Conservation (phyloP, 495 filamentous ascomycete genomes). For the Xylaria scruposa region DNA sequence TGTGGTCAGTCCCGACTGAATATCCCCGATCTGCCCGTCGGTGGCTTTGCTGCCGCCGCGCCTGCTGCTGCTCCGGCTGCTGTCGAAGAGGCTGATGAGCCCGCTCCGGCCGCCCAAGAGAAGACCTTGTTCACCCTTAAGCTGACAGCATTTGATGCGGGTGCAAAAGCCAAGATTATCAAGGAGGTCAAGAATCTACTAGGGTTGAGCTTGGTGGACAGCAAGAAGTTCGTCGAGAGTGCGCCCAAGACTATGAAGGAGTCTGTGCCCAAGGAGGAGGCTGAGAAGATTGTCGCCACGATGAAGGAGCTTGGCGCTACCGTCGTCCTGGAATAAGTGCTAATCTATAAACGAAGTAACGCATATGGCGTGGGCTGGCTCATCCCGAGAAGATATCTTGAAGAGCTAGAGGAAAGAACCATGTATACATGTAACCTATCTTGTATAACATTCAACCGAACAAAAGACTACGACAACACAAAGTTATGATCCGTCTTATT, state of each 20-base stretch:
- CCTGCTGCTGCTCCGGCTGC: constrained; percentile 63
- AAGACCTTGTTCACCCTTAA: constrained; percentile 98
- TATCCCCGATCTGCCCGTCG: constrained; percentile 96
- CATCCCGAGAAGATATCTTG: constrained; percentile 16
- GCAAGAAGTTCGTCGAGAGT: constrained; percentile 99
- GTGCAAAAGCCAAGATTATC: constrained; percentile 95
- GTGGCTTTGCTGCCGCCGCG: constrained; percentile 69
- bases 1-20: constrained; percentile 83
- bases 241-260: constrained; percentile 99
- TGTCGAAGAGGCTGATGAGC: constrained; percentile 75
- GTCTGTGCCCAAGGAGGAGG: constrained; percentile 95
- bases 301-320: constrained; percentile 91
- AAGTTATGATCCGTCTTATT: neutral
- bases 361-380: constrained; percentile 23
- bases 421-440: constrained; percentile 45
- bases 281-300: constrained; percentile 94
- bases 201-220: constrained; percentile 94
- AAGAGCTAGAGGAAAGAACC: constrained; percentile 19
- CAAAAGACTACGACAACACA: constrained; percentile 30
- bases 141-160: constrained; percentile 84
- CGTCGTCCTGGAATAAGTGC: constrained; percentile 82
- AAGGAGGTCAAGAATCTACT: constrained; percentile 98
- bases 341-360: neutral
- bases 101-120: constrained; percentile 83
- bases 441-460: constrained; percentile 39